phyloP scores from a whole-genome alignment of 2,329 filamentous ascomycete genomes.

The Hymenoscyphus repandus region DNA sequence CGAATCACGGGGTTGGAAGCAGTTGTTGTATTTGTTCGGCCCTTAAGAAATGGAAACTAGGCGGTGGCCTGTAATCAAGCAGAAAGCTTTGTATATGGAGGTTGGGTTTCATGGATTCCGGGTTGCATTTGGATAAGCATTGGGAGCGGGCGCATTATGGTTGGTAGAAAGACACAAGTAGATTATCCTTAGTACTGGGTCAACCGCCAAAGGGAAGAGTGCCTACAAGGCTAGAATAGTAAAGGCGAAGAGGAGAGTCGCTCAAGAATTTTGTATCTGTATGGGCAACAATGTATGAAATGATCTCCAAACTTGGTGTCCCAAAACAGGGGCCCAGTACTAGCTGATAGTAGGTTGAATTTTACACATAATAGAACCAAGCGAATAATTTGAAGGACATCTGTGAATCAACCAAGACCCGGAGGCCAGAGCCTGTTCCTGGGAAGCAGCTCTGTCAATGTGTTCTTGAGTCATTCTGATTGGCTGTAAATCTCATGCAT shows the following conservation, averaged over 20 bases:
- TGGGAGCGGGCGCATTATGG: conserved; percentile 26
- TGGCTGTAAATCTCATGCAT: too few species aligned
- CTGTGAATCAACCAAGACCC: too few species aligned
- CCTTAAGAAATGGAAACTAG: neutral
- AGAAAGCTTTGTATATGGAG: conserved; percentile 28
- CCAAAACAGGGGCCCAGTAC: too few species aligned
- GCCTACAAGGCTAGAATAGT: neutral
- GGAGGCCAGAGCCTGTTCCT: too few species aligned
- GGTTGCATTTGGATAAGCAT: conserved; percentile 27
- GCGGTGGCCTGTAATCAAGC: conserved; percentile 5
- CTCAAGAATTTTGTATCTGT: neutral
- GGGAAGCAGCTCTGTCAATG: too few species aligned
- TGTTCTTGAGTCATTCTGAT: too few species aligned
- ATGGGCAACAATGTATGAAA: neutral
- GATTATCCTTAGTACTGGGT: conserved; percentile 16
- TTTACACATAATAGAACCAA: too few species aligned
- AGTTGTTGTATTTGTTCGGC: conserved; percentile 2
- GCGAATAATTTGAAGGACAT: too few species aligned
- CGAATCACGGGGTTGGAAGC: neutral
- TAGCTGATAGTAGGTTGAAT: too few species aligned
- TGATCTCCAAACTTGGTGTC: too few species aligned
- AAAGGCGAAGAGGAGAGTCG: neutral
- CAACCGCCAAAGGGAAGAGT: conserved; percentile 15
- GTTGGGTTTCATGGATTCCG: conserved; percentile 6
- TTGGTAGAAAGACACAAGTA: conserved; percentile 27